phyloP scores from a whole-genome alignment of 192 early-diverging fungal genomes.

The Rhizophlyctis rosea region DNA sequence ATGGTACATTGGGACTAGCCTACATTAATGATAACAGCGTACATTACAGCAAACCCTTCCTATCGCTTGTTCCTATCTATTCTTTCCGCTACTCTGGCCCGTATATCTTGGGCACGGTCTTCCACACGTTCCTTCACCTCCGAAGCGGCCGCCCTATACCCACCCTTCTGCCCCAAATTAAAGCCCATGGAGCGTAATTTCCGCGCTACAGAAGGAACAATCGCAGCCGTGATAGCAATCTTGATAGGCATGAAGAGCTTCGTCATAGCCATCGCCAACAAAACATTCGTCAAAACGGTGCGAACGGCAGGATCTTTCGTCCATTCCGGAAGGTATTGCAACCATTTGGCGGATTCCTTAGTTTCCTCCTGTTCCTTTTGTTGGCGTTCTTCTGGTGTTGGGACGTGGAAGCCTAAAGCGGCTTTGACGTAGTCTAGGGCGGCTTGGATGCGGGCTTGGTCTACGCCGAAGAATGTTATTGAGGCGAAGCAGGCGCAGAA shows the following conservation, averaged over 20 bases:
- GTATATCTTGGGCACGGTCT: too few relatives aligned
- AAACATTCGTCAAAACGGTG: constrained; percentile 32
- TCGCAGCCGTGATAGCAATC: constrained; percentile 34
- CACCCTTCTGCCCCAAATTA: constrained; percentile 35
- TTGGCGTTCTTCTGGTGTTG: constrained; percentile 1
- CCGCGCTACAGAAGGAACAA: constrained; percentile 41
- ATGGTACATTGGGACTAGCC: too few relatives aligned
- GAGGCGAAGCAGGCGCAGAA: constrained; percentile 37
- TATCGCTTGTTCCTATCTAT: constrained; percentile 2
- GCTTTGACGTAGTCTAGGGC: constrained; percentile 18
- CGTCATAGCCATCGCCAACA: constrained; percentile 55
- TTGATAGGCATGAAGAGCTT: constrained; percentile 54
- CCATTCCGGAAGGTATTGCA: constrained; percentile 30
- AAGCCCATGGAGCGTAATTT: constrained; percentile 41
- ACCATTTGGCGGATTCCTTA: constrained; percentile 6
- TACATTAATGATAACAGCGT: too few relatives aligned
- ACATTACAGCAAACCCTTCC: too few relatives aligned
- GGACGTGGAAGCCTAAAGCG: constrained; percentile 28
- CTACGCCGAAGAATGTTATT: constrained; percentile 43
- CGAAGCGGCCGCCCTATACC: constrained; percentile 28
- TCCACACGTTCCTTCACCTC: constrained; percentile 25
- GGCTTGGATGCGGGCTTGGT: constrained; percentile 25
- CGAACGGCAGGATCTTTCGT: constrained; percentile 30
- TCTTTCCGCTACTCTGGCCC: constrained; percentile 1
- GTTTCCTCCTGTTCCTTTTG: constrained; percentile 9